These are phyloP conservation scores for Chlorella sp. DNA, from an alignment of 139 green algal genomes.

Conservation along the genomic window DNA sequence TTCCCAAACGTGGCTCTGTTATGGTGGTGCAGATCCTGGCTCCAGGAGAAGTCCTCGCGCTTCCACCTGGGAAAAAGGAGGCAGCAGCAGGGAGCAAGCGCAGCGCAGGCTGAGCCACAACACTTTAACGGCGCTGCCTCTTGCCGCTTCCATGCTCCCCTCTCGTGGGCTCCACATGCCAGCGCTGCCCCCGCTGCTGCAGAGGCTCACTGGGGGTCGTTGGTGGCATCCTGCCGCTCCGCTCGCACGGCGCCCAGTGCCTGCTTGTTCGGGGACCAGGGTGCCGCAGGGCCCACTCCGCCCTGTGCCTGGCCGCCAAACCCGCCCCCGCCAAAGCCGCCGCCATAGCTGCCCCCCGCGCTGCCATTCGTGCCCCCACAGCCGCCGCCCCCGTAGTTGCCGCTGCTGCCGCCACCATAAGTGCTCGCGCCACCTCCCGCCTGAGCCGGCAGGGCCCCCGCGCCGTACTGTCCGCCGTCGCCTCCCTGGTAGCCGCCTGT, in stretches of 20 bases:
- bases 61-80: constrained; percentile 10
- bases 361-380: not conserved
- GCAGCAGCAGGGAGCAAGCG: not conserved
- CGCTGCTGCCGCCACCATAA: not conserved
- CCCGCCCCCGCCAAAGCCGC: not conserved
- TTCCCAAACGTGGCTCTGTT: constrained; percentile 71
- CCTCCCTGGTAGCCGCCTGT: no score
- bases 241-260: constrained; percentile 4
- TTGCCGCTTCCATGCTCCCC: no score
- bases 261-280: constrained; percentile 14
- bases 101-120: no score
- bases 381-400: not conserved
- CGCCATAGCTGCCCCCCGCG: not conserved
- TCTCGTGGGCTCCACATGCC: not conserved
- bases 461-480: not conserved
- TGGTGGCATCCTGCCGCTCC: constrained; percentile 15
- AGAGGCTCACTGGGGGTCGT: constrained; percentile 1
- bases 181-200: not conserved
- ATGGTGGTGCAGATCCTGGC: constrained; percentile 20
- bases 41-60: constrained; percentile 47
- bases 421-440: not conserved
- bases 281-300: not conserved
- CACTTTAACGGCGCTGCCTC: no score
- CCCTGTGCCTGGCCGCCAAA: not conserved
- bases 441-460: not conserved